Base-by-base conservation (phyloP, 306 rosid genomes). In the Castanopsis chinensis region DNA sequence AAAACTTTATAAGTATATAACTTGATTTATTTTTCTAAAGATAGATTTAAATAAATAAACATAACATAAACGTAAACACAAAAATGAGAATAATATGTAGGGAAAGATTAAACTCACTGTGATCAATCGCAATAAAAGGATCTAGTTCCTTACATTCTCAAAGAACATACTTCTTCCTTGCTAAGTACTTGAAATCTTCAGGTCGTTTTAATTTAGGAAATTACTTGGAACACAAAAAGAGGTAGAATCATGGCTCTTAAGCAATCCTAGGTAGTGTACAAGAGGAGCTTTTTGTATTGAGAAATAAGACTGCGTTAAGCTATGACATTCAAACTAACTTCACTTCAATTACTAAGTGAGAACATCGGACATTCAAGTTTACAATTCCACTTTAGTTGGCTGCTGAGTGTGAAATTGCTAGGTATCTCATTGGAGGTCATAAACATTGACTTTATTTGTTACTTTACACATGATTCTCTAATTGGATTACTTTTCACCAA, bases 301-400 rank as follows among this genome's bases (percentile, higher is more conserved):
- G 35, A 71, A 89, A 91, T 71, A 73, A 45, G 3, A 85, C 79
- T 49, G 82, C 89, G 53, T 88, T 94, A 43, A 77, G 94, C 78
- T 94, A 92, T 73, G 98, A 97, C 63, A 9, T 94, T 18, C 97
- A 92, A 80, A 94, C 96, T 12, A 92, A 94, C 72, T 90, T 91
- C 32, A 89, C 98, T 8, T 8, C 56, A 68, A 74, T 83, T 30
- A 64, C 18, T 25, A 71, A n/a, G 54, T 69, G 91, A 84, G 93
- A 91, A 82, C 93, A 94, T 15, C 91, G 90, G 13, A 87, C 90
- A 3, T 25, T 28, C 49, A 67, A 87, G 35, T 92, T 94, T 83
- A 96, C 92, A 74, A 63, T 92, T 41, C 98, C 94, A 18, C 97
- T 94, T 82, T 96, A 91, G 92, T 76, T 94, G 37, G 94, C 93